Evolutionary conservation across 2,329 filamentous ascomycete genomes (phyloP).

Genomic region (Xylaria sp.): DNA sequence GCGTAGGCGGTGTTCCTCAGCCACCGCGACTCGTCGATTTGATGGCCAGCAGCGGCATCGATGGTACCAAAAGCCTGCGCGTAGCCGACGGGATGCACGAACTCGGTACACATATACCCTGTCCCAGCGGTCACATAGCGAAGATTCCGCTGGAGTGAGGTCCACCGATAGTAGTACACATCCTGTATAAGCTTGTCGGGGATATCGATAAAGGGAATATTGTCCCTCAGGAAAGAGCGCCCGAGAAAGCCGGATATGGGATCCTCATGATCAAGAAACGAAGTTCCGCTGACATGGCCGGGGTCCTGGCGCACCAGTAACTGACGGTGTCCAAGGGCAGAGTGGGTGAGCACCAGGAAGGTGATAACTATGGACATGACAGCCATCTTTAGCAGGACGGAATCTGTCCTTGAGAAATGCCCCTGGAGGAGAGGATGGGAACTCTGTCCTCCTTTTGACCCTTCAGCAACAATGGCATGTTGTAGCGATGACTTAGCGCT

Average conservation of each 20-base stretch:
- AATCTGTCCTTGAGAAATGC: slow-evolving; percentile 15
- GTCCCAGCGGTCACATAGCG: slow-evolving; percentile 47
- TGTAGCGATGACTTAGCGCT: neutral
- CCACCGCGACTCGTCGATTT: slow-evolving; percentile 49
- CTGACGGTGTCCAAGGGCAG: slow-evolving; percentile 11
- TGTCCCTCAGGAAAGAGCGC: slow-evolving; percentile 41
- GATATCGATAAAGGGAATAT: slow-evolving; percentile 52
- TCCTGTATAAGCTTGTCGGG: slow-evolving; percentile 49
- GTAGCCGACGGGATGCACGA: slow-evolving; percentile 48
- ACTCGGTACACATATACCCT: slow-evolving; percentile 51
- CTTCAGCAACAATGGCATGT: neutral
- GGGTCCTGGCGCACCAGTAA: neutral
- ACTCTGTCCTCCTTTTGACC: slow-evolving; percentile 9
- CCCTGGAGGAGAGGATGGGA: neutral
- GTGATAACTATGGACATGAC: slow-evolving; percentile 28
- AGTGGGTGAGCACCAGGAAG: slow-evolving; percentile 26
- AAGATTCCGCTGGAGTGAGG: slow-evolving; percentile 49
- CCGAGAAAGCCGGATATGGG: slow-evolving; percentile 35
- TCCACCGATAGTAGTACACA: slow-evolving; percentile 53
- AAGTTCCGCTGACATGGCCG: slow-evolving; percentile 28
- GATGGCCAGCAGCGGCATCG: slow-evolving; percentile 46
- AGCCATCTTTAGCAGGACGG: slow-evolving; percentile 29
- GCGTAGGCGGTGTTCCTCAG: slow-evolving; percentile 46
- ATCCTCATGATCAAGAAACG: slow-evolving; percentile 38
- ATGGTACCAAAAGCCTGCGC: slow-evolving; percentile 41